phyloP scores from a whole-genome alignment of 345 rosid species.

The Eucalyptus tenuipes region DNA sequence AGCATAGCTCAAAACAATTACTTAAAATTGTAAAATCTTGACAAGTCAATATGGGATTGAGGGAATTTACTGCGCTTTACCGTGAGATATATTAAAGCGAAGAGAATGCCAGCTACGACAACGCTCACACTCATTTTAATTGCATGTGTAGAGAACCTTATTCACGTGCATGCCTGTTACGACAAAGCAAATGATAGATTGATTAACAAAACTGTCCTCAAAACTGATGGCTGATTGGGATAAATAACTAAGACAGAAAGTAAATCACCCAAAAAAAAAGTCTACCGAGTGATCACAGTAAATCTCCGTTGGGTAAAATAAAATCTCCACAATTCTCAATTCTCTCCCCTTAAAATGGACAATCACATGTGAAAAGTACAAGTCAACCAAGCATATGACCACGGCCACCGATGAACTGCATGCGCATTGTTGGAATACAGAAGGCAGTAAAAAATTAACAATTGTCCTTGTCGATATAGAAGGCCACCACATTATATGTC shows the following conservation, averaged over 20 bases:
- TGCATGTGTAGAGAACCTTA: slow-evolving; percentile 59
- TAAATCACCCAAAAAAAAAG: too few relatives aligned
- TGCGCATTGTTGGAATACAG: neutral
- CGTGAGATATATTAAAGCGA: slow-evolving; percentile 38
- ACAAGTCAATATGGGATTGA: rapidly evolving
- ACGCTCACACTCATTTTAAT: slow-evolving; percentile 49
- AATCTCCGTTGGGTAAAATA: slow-evolving; percentile 32
- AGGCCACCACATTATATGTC: neutral
- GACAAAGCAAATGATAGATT: neutral
- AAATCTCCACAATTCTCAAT: slow-evolving; percentile 5
- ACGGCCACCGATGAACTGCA: slow-evolving; percentile 56
- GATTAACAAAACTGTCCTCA: neutral
- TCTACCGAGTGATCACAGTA: neutral
- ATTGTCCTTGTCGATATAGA: neutral
- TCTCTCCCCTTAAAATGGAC: slow-evolving; percentile 52
- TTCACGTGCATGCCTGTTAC: slow-evolving; percentile 56
- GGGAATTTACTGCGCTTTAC: neutral
- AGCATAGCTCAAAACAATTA: too few relatives aligned
- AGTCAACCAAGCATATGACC: slow-evolving; percentile 57
- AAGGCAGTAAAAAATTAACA: neutral
- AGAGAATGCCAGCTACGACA: slow-evolving; percentile 59
- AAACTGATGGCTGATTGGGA: neutral
- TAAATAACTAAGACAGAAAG: too few relatives aligned
- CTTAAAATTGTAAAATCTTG: neutral
- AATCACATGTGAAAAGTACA: slow-evolving; percentile 67